Evolutionary conservation across 164 flowering plant genomes (phyloP).

Genomic region (Macadamia integrifolia): DNA sequence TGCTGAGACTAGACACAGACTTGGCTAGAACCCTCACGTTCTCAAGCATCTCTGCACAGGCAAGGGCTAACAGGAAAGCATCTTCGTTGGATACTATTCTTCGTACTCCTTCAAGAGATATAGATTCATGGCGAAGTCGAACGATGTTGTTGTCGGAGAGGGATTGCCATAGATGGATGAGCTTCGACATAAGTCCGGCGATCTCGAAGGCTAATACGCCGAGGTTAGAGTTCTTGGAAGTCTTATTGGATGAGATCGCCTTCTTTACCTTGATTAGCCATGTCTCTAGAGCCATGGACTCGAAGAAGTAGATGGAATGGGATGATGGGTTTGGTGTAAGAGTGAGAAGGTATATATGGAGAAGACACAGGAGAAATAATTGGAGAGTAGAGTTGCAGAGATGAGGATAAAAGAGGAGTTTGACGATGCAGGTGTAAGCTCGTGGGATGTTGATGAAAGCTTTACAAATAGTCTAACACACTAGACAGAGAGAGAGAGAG

Average conservation of each 20-base stretch:
- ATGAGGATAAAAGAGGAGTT: slow-evolving; percentile 19
- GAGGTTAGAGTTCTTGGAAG: slow-evolving; percentile 32
- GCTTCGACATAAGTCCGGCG: slow-evolving; percentile 73
- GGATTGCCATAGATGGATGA: slow-evolving; percentile 67
- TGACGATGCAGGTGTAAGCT: slow-evolving; percentile 18
- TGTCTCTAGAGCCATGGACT: slow-evolving; percentile 66
- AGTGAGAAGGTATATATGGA: slow-evolving; percentile 2
- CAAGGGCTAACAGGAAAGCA: slow-evolving; percentile 61
- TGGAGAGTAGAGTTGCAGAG: slow-evolving; percentile 30
- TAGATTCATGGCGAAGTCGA: slow-evolving; percentile 44
- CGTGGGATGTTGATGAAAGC: slow-evolving; percentile 40
- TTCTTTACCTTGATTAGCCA: slow-evolving; percentile 68
- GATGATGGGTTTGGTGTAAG: neutral
- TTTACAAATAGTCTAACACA: slow-evolving; percentile 13
- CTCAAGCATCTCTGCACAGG: slow-evolving; percentile 68
- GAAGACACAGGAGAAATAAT: slow-evolving; percentile 27
- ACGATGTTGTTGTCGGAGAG: slow-evolving; percentile 54
- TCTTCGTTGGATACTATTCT: slow-evolving; percentile 86
- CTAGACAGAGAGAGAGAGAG: slow-evolving; percentile 18
- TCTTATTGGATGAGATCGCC: slow-evolving; percentile 27
- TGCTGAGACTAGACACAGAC: slow-evolving; percentile 41
- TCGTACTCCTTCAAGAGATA: slow-evolving; percentile 65
- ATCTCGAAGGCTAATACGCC: slow-evolving; percentile 81
- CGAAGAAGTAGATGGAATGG: slow-evolving; percentile 5
- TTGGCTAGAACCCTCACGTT: slow-evolving; percentile 39